A percentile compares a stretch with the other conserved stretches of the same genome.
Conservation (phyloP, 495 filamentous ascomycete genomes). For the Aspergillus indologenus region DNA sequence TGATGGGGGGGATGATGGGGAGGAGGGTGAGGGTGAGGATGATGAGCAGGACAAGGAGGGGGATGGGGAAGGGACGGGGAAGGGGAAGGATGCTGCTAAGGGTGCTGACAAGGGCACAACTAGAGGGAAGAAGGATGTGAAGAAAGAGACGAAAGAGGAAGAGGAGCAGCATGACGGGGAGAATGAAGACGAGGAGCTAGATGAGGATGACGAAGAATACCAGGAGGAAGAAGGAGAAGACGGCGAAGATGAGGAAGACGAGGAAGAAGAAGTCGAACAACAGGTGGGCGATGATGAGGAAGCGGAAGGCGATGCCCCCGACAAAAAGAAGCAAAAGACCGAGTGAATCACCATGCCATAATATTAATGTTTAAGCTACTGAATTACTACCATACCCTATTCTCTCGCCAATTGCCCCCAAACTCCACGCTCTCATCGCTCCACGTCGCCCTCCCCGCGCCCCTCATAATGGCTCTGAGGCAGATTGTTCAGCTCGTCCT, state of each 20-base stretch:
- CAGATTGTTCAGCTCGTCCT: slow-evolving; percentile 60
- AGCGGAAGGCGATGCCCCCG: slow-evolving; percentile 1
- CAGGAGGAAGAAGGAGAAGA: slow-evolving; percentile 15
- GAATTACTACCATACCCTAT: neutral
- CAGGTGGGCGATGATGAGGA: slow-evolving; percentile 7
- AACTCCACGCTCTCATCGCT: slow-evolving; percentile 15
- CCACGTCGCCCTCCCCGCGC: neutral
- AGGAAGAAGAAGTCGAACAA: slow-evolving; percentile 19
- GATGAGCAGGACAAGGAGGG: slow-evolving; percentile 5
- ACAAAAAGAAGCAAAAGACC: slow-evolving; percentile 6
- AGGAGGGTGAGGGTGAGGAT: slow-evolving; percentile 19
- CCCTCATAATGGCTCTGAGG: slow-evolving; percentile 24
- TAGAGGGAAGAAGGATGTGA: slow-evolving; percentile 12
- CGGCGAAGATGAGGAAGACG: too few species aligned
- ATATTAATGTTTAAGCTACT: neutral
- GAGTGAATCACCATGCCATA: neutral
- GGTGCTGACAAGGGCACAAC: slow-evolving; percentile 2
- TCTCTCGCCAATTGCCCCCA: neutral
- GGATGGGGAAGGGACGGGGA: slow-evolving; percentile 1
- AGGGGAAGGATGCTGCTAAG: slow-evolving; percentile 4
- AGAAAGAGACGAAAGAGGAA: slow-evolving; percentile 16
- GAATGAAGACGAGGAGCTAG: slow-evolving; percentile 18
- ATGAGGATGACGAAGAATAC: slow-evolving; percentile 17
- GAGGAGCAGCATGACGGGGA: slow-evolving; percentile 17
- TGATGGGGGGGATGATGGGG: neutral